phyloP scores from a whole-genome alignment of 768 basidiomycete genomes.

The Russula sp. region DNA sequence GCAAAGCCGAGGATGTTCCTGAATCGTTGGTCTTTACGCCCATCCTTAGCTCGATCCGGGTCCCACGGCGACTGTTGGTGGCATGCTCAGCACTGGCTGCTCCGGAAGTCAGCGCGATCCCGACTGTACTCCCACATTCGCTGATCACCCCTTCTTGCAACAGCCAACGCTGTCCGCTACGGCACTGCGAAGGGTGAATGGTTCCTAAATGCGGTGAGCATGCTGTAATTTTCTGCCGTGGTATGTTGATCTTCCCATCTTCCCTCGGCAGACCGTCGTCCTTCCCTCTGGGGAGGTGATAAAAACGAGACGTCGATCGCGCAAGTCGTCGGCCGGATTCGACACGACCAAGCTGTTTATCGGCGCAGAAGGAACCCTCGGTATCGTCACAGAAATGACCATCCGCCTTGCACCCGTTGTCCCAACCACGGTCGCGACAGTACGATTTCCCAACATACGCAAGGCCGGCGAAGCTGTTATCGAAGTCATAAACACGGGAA shows the following conservation, averaged over 20 bases:
- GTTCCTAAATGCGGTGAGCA: conserved; percentile 77
- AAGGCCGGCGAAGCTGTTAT: conserved; percentile 71
- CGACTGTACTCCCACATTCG: background rate
- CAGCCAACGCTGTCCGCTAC: conserved; percentile 79
- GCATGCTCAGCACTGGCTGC: conserved; percentile 85
- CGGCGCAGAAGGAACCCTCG: conserved; percentile 78
- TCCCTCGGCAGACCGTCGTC: conserved; percentile 66
- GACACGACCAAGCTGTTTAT: conserved; percentile 85
- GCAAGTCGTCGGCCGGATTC: conserved; percentile 87
- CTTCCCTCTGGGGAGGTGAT: conserved; percentile 87
- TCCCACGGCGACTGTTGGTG: conserved; percentile 78
- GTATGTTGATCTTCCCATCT: conserved; percentile 4
- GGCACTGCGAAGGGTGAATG: conserved; percentile 89
- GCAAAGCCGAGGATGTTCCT: background rate
- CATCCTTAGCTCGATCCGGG: conserved; percentile 63
- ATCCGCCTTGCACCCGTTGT: conserved; percentile 76
- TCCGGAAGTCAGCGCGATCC: conserved; percentile 59
- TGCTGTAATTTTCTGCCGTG: background rate
- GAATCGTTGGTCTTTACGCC: background rate
- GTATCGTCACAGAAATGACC: conserved; percentile 89
- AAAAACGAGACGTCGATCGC: conserved; percentile 73
- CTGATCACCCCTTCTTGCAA: background rate
- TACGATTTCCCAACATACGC: conserved; percentile 73
- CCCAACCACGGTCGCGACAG: conserved; percentile 80
- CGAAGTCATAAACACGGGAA: conserved; percentile 67